Base-by-base conservation (phyloP, 2,329 filamentous ascomycete genomes). In the Claviceps sp. region DNA sequence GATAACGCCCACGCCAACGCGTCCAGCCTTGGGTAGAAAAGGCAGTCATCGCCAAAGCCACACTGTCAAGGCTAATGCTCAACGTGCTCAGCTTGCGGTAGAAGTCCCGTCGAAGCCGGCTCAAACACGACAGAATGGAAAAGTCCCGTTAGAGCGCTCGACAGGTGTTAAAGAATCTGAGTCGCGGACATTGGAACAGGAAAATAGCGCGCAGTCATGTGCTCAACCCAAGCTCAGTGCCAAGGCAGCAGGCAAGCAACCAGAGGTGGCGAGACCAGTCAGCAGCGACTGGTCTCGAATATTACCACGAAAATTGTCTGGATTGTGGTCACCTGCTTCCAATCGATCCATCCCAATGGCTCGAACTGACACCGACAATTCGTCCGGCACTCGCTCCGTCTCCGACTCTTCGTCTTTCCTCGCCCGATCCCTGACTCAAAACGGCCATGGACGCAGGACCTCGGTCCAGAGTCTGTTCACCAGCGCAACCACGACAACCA, bases 241-340 rank as follows among this genome's bases (percentile, higher is more conserved):
- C 16, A 78, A 76, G 58, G 70, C 72, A 22, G 67, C 70, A 11
- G 76, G 74, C 3, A 79, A 79, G 55, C 71, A 68, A 47, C 72
- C 73, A 9, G 66, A 58, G 5, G 57, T 57, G 11, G 53, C 57
- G 7, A 50, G 53, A 48, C 59, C 53, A 40, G 42, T 53, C 4
- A 53, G 51, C n/a, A 52, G 56, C 8, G 52, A 59, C 26, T 56
- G 45, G 42, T 56, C 58, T 18, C 55, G 52, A 43, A 26, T 49
- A 8, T 42, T 41, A 6, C 55, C 50, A 20, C 50, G 50, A 48
- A 46, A 46, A 18, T 30, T 48, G 4, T 40, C 34, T 20, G 53
- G 47, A 13, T 18, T 53, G 51, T 34, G 43, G 22, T 52, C 53
- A 7, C 50, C 50, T 16, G 34, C 42, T 22, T 55, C 53, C 7